Evolutionary conservation across 495 filamentous ascomycete species (phyloP), one percentile per base, ranked within the genome.

Genomic region (Hamigera avellanea): DNA sequence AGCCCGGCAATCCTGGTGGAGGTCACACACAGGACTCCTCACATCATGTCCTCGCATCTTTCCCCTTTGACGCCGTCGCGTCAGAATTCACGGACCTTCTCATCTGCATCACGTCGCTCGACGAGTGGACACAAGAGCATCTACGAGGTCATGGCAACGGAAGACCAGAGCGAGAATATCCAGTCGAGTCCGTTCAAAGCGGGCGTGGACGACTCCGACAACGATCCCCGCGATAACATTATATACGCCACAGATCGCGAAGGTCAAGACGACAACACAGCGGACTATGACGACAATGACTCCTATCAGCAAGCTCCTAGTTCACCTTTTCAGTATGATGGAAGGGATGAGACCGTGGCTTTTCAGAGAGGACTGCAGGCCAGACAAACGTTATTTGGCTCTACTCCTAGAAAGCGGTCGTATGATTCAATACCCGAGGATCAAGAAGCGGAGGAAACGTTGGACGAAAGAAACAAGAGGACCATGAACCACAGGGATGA

Each of bases 31-130:
- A 37, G 25, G 41, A 2, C 25, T 28, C 32, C 16, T 25, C 18
- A 13, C 17, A 6, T 32, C 29, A 25, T 30, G 15, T 15, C 35
- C 37, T 25, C 60, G 39, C 59, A 65, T 33, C 51, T 69, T 12
- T 67, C 64, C 9, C 64, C 67, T 1, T 50, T 70, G 26, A 61
- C 66, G 7, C 46, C 63, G 9, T 61, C 57, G 14, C 54, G 49
- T 36, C 55, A 66, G 39, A 73, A 73, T 39, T 53, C 50, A 26
- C 62, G 59, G 43, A 46, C 42, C 16, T 40, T 48, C 8, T 64
- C 64, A 10, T 53, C 59, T 14, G 36, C 31, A 18, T 40, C 37
- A 9, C 39, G 36, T n/a, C 39, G 35, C 12, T 26, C 26, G 8
- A 19, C 28, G 12, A 15, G 9, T 8, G 43, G 29, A 21, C 44